phyloP scores from a whole-genome alignment of 768 basidiomycete genomes.

The Termitomyces sp. region DNA sequence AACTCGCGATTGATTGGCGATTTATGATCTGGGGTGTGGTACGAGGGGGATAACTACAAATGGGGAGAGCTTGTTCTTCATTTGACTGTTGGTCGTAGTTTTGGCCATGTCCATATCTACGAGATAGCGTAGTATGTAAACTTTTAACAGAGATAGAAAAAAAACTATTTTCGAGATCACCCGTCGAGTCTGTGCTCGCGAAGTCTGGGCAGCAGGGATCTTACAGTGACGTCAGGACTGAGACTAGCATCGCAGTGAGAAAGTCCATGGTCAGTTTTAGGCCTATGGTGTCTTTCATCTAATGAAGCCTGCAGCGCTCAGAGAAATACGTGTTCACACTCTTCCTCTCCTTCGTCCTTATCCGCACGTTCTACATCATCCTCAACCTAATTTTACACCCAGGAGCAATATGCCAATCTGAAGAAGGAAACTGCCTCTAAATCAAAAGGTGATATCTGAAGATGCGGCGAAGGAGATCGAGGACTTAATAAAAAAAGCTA shows the following conservation, averaged over 20 bases:
- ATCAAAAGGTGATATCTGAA: constrained; percentile 13
- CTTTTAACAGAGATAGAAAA: no score
- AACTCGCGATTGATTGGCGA: no score
- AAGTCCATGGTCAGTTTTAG: constrained; percentile 85
- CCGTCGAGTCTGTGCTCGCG: constrained; percentile 63
- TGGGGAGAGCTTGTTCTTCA: no score
- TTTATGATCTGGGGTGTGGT: no score
- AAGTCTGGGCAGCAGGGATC: constrained; percentile 42
- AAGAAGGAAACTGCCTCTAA: constrained; percentile 46
- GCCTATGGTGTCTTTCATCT: not conserved
- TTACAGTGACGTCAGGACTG: constrained; percentile 62
- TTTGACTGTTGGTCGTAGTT: no score
- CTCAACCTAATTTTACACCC: constrained; percentile 86
- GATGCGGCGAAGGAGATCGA: constrained; percentile 53
- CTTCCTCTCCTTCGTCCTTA: constrained; percentile 92
- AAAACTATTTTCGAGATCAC: constrained; percentile 82
- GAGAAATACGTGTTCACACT: constrained; percentile 87
- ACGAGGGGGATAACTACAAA: no score
- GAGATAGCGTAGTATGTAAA: no score
- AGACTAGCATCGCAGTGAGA: constrained; percentile 83
- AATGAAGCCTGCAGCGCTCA: constrained; percentile 53
- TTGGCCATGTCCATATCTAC: no score
- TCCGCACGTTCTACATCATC: constrained; percentile 88
- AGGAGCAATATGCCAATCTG: constrained; percentile 82
- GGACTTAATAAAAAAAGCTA: constrained; percentile 65